A percentile compares a stretch with the other conserved stretches of the same genome.
Conservation (phyloP, 345 rosid genomes). For the Populus pruinosa region DNA sequence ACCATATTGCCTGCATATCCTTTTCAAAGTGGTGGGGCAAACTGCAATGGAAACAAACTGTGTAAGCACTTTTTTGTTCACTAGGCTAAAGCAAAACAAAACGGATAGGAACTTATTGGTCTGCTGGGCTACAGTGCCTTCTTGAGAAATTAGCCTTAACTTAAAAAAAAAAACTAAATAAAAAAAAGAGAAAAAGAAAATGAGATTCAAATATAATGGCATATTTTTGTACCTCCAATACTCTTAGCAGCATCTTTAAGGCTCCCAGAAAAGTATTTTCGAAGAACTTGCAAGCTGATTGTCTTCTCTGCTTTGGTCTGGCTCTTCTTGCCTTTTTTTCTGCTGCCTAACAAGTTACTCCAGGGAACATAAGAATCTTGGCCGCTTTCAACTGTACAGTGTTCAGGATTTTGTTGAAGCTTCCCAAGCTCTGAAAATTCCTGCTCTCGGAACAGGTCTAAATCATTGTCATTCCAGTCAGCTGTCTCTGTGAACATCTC, state of each 20-base stretch:
- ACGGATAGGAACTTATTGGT: not conserved
- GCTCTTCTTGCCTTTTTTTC: slow-evolving; percentile 22
- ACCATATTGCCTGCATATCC: slow-evolving; percentile 50
- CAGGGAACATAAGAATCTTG: slow-evolving; percentile 9
- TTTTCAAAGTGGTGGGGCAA: slow-evolving; percentile 45
- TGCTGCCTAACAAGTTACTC: slow-evolving; percentile 7
- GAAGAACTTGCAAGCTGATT: slow-evolving; percentile 36
- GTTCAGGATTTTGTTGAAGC: slow-evolving; percentile 31
- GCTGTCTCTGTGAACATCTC: slow-evolving; percentile 38
- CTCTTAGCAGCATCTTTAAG: slow-evolving; percentile 44
- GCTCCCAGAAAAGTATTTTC: slow-evolving; percentile 43
- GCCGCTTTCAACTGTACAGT: slow-evolving; percentile 20
- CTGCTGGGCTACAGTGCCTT: not conserved
- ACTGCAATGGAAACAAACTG: slow-evolving; percentile 22
- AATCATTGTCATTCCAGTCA: slow-evolving; percentile 40
- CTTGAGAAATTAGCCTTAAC: not conserved
- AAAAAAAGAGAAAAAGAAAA: not conserved
- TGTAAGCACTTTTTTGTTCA: slow-evolving; percentile 4
- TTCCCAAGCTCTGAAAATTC: slow-evolving; percentile 39
- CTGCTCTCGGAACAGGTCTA: slow-evolving; percentile 25
- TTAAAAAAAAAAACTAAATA: not conserved
- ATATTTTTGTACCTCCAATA: slow-evolving; percentile 32
- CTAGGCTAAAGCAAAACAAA: not conserved
- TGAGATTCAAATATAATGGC: not conserved
- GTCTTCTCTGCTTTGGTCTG: slow-evolving; percentile 34